Conservation (phyloP, 129 eudicot genomes). For the Gnaphalium uliginosum region DNA sequence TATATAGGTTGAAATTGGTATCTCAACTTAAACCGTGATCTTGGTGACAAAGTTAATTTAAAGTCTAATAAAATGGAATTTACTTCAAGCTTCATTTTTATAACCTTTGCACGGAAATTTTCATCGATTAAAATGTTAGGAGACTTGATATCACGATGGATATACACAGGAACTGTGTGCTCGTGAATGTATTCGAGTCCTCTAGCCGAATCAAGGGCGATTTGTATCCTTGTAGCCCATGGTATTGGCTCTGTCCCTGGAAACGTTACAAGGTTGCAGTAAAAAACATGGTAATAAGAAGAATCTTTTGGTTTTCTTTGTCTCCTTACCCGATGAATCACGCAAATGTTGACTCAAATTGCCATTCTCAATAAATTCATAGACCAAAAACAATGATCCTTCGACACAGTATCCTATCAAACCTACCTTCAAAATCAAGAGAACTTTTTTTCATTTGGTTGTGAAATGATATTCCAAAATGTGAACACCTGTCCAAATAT, state of each 20-base stretch:
- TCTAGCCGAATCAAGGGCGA: conserved; percentile 97
- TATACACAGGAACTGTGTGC: conserved; percentile 81
- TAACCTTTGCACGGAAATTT: conserved; percentile 83
- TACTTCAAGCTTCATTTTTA: neutral
- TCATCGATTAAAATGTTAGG: conserved; percentile 78
- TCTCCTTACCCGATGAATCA: conserved; percentile 52
- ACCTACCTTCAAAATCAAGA: conserved; percentile 68
- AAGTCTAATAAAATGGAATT: neutral
- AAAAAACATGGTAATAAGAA: neutral
- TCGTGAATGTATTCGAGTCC: conserved; percentile 98
- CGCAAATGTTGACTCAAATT: conserved; percentile 79
- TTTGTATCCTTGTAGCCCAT: conserved; percentile 85
- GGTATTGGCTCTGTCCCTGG: conserved; percentile 62
- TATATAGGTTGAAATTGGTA: no score
- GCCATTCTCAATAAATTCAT: conserved; percentile 87
- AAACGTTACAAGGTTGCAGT: conserved; percentile 9
- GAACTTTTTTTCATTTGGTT: neutral
- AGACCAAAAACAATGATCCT: conserved; percentile 75
- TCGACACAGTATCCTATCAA: conserved; percentile 86
- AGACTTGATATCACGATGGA: conserved; percentile 92
- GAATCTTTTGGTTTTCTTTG: neutral
- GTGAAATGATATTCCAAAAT: neutral
- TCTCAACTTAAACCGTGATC: no score
- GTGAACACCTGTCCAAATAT: neutral
- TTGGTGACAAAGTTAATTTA: no score